A percentile compares a stretch with the other conserved stretches of the same genome.
Conservation (phyloP, 805 yeast species). For the Ogataea sp. region DNA sequence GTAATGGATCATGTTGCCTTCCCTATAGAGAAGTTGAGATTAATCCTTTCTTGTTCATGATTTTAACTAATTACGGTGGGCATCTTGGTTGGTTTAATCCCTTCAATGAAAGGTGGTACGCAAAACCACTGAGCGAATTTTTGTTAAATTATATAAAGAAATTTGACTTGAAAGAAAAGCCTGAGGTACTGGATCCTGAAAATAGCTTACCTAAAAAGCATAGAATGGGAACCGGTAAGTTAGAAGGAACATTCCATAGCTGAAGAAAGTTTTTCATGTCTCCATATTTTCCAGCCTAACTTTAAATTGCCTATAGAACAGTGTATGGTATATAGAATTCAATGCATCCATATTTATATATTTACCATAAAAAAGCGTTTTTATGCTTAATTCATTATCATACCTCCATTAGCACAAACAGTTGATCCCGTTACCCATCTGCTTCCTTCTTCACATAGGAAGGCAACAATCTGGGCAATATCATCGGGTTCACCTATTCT, state of each 20-base stretch:
- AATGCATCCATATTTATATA: not conserved
- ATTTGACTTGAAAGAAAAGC: conserved; percentile 4
- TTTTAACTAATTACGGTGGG: conserved; percentile 66
- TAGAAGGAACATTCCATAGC: conserved; percentile 4
- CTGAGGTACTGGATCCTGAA: conserved; percentile 4
- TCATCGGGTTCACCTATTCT: conserved; percentile 14
- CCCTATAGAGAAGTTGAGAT: conserved; percentile 42
- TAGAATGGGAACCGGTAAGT: conserved; percentile 10
- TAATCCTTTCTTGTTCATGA: conserved; percentile 54
- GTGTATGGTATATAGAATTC: not conserved
- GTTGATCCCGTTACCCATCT: conserved; percentile 12
- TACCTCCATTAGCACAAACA: conserved; percentile 13
- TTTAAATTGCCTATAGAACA: no score
- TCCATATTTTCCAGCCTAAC: no score
- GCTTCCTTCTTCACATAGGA: conserved; percentile 8
- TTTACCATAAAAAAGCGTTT: not conserved
- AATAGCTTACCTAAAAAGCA: conserved; percentile 7
- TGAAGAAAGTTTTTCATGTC: no score
- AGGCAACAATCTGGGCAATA: conserved; percentile 11
- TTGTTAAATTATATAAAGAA: conserved; percentile 13
- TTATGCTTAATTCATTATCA: not conserved
- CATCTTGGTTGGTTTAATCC: conserved; percentile 73
- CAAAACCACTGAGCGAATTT: conserved; percentile 39
- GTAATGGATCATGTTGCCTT: conserved; percentile 29
- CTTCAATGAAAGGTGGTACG: conserved; percentile 60